Conservation (phyloP, 306 rosid species). For the Cucumis cinereus region DNA sequence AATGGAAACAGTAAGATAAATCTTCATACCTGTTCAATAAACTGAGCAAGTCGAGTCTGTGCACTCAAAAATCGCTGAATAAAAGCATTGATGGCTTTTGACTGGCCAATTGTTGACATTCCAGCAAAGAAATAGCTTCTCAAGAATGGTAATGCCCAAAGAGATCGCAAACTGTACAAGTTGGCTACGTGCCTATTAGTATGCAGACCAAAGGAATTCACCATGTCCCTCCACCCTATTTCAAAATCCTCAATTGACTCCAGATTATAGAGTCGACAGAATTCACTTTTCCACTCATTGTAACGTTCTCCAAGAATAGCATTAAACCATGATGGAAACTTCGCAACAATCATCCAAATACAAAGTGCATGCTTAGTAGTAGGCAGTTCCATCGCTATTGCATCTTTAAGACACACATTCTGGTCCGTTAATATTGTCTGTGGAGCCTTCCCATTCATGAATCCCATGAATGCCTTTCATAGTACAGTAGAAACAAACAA, state of each 20-base stretch:
- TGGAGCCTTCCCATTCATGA: conserved; percentile 88
- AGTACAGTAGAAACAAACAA: conserved; percentile 15
- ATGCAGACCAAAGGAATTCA: conserved; percentile 76
- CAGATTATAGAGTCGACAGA: conserved; percentile 68
- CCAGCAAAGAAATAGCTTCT: conserved; percentile 94
- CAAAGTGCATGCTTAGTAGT: conserved; percentile 77
- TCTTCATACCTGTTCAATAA: conserved; percentile 66
- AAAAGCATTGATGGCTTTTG: conserved; percentile 83
- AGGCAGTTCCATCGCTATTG: conserved; percentile 62
- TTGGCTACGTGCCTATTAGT: conserved; percentile 70
- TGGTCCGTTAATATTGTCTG: conserved; percentile 88
- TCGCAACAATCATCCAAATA: conserved; percentile 96
- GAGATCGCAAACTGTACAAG: conserved; percentile 56
- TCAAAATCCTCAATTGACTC: conserved; percentile 85
- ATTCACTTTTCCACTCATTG: conserved; percentile 91
- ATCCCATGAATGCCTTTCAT: conserved; percentile 79
- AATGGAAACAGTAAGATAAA: not conserved
- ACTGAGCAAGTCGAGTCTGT: conserved; percentile 85
- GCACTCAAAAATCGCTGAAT: conserved; percentile 92
- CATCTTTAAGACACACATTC: conserved; percentile 82
- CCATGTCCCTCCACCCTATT: conserved; percentile 86
- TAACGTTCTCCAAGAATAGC: conserved; percentile 91
- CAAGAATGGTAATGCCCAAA: conserved; percentile 89
- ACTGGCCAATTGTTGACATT: conserved; percentile 77
- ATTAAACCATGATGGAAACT: conserved; percentile 97